Base-by-base conservation (phyloP, 768 basidiomycete species). In the Suillus bovinus region DNA sequence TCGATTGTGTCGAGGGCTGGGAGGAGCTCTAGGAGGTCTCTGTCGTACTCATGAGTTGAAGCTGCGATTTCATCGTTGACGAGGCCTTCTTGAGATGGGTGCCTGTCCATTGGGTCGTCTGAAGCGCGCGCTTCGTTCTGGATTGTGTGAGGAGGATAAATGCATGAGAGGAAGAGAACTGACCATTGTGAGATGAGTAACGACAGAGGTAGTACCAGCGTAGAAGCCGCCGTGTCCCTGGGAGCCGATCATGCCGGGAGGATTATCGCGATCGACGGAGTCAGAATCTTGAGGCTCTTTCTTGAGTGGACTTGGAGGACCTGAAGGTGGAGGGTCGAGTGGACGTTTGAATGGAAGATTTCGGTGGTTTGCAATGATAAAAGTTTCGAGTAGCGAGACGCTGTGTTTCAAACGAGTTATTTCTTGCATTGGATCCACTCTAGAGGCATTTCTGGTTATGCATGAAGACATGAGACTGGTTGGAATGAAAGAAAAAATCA, bases 171-270 rank as follows among this genome's bases (percentile, higher is more conserved):
- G 63, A 59, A 42, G 58, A 54, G 46, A 58, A 69, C 42, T 47
- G 65, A 89, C 89, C 75, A 85, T 77, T 44, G 87, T 75, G 49
- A 93, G 79, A 73, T 91, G 87, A 1, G 86, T 86, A 47, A 85
- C 85, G 42, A 86, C 84, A 67, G 88, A 89, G 10, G 91, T 94
- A 41, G 91, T 84, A n/a, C 91, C 91, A 47, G 88, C 82, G 72
- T 90, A 94, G 49, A 90, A 78, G 11, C 90, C 90, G 17, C 88
- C 85, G 61, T 85, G 83, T 2, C 80, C 82, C 66, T 85, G 87
- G 59, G 80, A 83, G 53, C 88, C 87, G 34, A 89, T 79, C 78
- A 89, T 85, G 16, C 88, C 87, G 38, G 90, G 90, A 2, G 79
- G 77, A 20, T 73, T 74, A 53, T 74, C 75, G 67, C 83, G 83